Base-by-base conservation (phyloP, 306 rosid species). In the Delonix regia region DNA sequence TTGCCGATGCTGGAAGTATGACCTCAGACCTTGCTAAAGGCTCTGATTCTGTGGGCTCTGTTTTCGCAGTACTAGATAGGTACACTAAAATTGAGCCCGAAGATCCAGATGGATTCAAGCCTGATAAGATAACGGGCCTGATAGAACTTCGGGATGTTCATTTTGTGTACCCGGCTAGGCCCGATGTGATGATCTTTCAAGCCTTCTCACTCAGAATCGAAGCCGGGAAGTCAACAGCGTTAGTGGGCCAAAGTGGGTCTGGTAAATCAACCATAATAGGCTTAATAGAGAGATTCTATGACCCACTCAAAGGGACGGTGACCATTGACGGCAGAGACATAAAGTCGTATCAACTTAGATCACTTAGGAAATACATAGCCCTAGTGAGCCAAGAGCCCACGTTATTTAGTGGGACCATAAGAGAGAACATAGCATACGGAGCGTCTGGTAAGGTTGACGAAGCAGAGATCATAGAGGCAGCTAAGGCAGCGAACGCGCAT, bases 1-100 rank as follows among this genome's bases (percentile, higher is more conserved):
- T 89, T 16, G 86, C 83, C 3, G 88, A 94, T 3, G 98, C 98
- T 0, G 97, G 98, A 3, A 91, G 96, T 64, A 91, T 94, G 98
- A 94, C 97, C 2, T 71, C 81, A 0, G 85, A 82, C 38, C 34
- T 89, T 2, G 82, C 78, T 2, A 86, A 53, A 45, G 87, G 90
- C 12, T 75, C 61, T 4, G 76, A 78, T 24, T 73, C 82, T 0
- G 77, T 89, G 59, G 44, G 38, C 2, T 85, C 87, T 0, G 69
- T 86, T 53, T 84, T 84, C 0, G 21, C 73, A 0, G 65, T 88
- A 16, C 9, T 88, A 1, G 90, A 86, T 19, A 18, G 86, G 18
- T 0, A 42, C 18, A 73, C 87, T 0, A 47, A 55, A 28, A 86
- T 89, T 3, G 80, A 84, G 27, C 80, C 87, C 0, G 49, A 86